Evolutionary conservation across 257 asterid species (phyloP), one percentile per base, ranked within the genome.

Genomic region (Solanum chaucha): DNA sequence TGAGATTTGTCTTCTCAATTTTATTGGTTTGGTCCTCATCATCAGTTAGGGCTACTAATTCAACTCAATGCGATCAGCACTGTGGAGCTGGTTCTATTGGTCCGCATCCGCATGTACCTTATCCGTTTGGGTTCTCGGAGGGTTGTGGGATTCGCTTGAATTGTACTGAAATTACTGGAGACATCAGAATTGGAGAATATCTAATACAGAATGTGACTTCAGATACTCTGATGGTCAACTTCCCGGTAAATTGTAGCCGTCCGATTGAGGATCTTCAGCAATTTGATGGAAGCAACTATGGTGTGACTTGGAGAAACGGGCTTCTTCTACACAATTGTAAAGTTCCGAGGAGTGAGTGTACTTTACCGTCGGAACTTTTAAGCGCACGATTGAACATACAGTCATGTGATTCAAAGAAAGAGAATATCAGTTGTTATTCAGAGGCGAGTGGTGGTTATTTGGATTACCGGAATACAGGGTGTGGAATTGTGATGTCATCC

Each of bases 71-170:
- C 46, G 2, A 78, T 75, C 93, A 55, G n/a, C 6, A 3, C 7
- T 93, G 95, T 84, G 91, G 90, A 22, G 70, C 10, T 14, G 78
- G 83, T 71, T 67, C 80, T 55, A 14, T 55, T 9, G 36, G 15
- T 5, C 36, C 24, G 10, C 12, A 67, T n/a, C 36, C 24, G 10
- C 12, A 61, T n/a, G 91, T 96, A 8, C 91, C 87, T 3, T 92
- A 91, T 70, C 99, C 99, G 0, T 95, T 96, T 58, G 99, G 99
- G 10, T 94, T 96, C 90, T 88, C 94, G 1, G 65, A 87, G 1
- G 91, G 89, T 9, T 94, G 96, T 44, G 8, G 26, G 30, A 94
- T 96, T 85, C 92, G 41, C 87, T 86, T 96, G 82, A 38, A 89
- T 67, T 94, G 96, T 55, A 86, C 87, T 65, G 28, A 12, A 26